A percentile compares a stretch with the other conserved stretches of the same genome.
These are phyloP conservation scores for Globisporangium spiculum DNA, from an alignment of 352 stramenopile genomes.

Conservation along the genomic window DNA sequence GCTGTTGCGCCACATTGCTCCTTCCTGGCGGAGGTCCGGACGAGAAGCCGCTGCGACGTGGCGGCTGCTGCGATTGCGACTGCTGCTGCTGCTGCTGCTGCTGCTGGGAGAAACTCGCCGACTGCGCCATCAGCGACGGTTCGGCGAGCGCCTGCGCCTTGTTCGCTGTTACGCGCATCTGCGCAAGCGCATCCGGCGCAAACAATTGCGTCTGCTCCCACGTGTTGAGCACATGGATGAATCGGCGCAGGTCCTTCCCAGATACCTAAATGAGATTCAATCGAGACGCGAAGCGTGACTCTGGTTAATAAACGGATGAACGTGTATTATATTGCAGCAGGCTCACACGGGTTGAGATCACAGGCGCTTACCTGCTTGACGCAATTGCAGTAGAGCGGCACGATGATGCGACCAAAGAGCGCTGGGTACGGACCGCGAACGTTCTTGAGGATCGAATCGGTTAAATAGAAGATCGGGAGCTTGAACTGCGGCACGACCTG, in stretches of 20 bases:
- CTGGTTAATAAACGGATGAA: neutral
- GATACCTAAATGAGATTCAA: constrained; percentile 41
- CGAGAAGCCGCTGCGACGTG: constrained; percentile 2
- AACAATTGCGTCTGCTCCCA: constrained; percentile 75
- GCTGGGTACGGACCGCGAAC: constrained; percentile 66
- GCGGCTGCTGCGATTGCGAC: constrained; percentile 17
- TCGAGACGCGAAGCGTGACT: neutral
- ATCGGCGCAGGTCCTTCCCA: constrained; percentile 75
- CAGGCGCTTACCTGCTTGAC: constrained; percentile 55
- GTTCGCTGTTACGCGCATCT: constrained; percentile 71
- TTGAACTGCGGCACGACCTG: constrained; percentile 80
- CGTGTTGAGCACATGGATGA: constrained; percentile 84
- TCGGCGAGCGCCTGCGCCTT: constrained; percentile 48
- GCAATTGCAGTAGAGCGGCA: constrained; percentile 84
- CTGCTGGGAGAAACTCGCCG: constrained; percentile 52
- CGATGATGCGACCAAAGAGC: constrained; percentile 69
- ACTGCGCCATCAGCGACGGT: constrained; percentile 32
- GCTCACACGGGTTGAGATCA: neutral
- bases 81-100: constrained; percentile 12
- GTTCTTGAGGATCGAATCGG: constrained; percentile 90
- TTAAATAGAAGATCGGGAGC: constrained; percentile 89
- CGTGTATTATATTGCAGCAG: neutral
- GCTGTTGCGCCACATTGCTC: constrained; percentile 12
- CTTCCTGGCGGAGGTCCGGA: neutral
- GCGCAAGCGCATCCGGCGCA: constrained; percentile 39